phyloP scores from a whole-genome alignment of 768 basidiomycete genomes.

The Amanita fuliginea region DNA sequence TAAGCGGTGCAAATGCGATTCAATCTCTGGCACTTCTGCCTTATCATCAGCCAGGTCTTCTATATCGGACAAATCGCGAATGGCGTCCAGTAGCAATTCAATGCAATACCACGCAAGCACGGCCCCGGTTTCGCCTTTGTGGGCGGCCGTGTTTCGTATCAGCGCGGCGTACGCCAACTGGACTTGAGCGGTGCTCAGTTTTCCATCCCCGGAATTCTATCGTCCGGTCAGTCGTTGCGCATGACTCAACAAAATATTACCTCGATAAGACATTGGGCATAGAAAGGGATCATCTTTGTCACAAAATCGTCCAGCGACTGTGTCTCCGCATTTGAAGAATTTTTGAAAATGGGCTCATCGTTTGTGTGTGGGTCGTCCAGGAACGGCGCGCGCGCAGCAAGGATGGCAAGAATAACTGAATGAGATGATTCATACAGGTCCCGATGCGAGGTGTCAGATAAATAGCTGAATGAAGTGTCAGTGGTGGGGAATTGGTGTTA shows the following conservation, averaged over 20 bases:
- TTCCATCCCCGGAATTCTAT: slow-evolving; percentile 55
- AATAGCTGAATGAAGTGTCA: slow-evolving; percentile 31
- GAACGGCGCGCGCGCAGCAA: slow-evolving; percentile 41
- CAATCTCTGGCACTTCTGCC: slow-evolving; percentile 8
- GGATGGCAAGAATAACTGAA: slow-evolving; percentile 69
- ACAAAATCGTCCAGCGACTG: slow-evolving; percentile 26
- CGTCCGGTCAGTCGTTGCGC: slow-evolving; percentile 1
- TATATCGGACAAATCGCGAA: slow-evolving; percentile 21
- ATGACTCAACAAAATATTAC: slow-evolving; percentile 22
- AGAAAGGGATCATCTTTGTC: slow-evolving; percentile 61
- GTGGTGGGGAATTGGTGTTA: not conserved
- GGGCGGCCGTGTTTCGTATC: slow-evolving; percentile 38
- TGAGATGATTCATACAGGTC: slow-evolving; percentile 85
- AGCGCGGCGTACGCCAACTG: slow-evolving; percentile 67
- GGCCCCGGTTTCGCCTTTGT: slow-evolving; percentile 5
- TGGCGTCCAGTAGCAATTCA: slow-evolving; percentile 37
- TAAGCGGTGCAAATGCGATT: slow-evolving; percentile 36
- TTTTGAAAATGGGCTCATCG: not conserved
- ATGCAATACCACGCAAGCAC: slow-evolving; percentile 65
- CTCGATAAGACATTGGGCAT: slow-evolving; percentile 58
- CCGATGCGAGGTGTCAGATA: slow-evolving; percentile 46
- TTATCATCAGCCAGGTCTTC: slow-evolving; percentile 14
- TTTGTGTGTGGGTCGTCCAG: slow-evolving; percentile 13
- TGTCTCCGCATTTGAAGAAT: slow-evolving; percentile 1
- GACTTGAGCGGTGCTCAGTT: slow-evolving; percentile 54